These are phyloP conservation scores for Diaporthe longicolla DNA, from an alignment of 2,329 filamentous ascomycete genomes.

Conservation along the genomic window DNA sequence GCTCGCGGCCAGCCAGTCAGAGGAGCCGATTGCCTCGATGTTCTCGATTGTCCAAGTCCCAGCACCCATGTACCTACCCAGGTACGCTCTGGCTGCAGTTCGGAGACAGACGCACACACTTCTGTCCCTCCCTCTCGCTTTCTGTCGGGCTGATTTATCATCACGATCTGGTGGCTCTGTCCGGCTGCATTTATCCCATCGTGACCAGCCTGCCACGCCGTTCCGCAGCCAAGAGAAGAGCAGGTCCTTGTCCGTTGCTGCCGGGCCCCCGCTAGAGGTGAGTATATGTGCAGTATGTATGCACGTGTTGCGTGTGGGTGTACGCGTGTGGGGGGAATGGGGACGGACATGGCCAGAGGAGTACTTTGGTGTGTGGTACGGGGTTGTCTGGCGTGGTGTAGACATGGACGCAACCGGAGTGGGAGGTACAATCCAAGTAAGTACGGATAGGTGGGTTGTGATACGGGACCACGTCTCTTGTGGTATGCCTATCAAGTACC, in stretches of 20 bases:
- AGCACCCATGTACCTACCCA: neutral
- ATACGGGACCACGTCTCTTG: neutral
- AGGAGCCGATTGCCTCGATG: slow-evolving; percentile 17
- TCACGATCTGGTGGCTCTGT: slow-evolving; percentile 12
- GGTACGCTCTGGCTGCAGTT: slow-evolving; percentile 1
- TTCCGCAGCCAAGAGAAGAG: slow-evolving; percentile 13
- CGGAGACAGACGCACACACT: slow-evolving; percentile 3
- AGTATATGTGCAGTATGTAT: neutral
- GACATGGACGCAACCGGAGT: slow-evolving; percentile 8
- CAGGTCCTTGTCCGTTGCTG: slow-evolving; percentile 3
- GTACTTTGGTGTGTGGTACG: slow-evolving; percentile 22
- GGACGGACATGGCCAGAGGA: neutral
- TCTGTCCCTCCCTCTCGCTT: too few species aligned
- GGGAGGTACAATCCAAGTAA: neutral
- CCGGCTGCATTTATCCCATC: neutral
- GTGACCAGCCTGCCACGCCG: neutral
- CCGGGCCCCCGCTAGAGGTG: slow-evolving; percentile 2
- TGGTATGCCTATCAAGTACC: neutral
- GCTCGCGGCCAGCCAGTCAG: slow-evolving; percentile 26
- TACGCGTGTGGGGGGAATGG: neutral
- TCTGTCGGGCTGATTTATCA: slow-evolving; percentile 15
- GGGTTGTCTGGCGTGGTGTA: neutral
- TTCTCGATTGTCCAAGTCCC: slow-evolving; percentile 24
- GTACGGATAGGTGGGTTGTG: neutral
- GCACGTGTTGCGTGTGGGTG: neutral